Evolutionary conservation across 1,284 basidiomycete genomes (phyloP), one percentile per base, ranked within the genome.

Genomic region (Sporisorium iseilematis-ciliati): DNA sequence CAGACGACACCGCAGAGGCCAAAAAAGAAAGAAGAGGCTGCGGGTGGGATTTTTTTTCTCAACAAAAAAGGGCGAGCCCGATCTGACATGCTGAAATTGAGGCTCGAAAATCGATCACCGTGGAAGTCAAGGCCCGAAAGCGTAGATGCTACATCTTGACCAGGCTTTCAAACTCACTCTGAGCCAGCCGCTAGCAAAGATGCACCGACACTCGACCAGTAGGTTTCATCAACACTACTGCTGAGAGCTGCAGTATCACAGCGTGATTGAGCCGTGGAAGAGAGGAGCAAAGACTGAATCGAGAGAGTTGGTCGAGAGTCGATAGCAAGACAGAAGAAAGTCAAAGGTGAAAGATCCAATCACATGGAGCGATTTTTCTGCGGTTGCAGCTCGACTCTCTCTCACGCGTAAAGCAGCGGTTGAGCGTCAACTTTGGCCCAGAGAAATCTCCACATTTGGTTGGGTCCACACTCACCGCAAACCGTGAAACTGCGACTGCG

Each of bases 31-130:
- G 52, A 52, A 42, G 40, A 20, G 25, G 57, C 65, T 68, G 65
- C 65, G 65, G 65, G 60, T 49, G 33, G 26, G 11, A 50, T 52
- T 35, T 49, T 54, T 45, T 57, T 52, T 16, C 31, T 29, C 23
- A 1, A 42, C 48, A 42, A 23, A 29, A 31, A 12, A 20, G 21
- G 21, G 5, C n/a, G n/a, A n/a, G n/a, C n/a, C 7, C 31, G 50
- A 59, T 59, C 65, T 67, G 3, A 61, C 58, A 61, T 2, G 8
- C n/a, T 25, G 1, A 53, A 41, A 10, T 2, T n/a, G 10, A 33
- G 7, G 45, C 33, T 48, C 21, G 33, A 38, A 38, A 67, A 61
- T 67, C 57, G 57, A 61, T 67, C 58, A 61, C 58, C 57, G 40
- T 53, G 38, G 31, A 33, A 23, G 20, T 40, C 4, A n/a, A n/a